These are phyloP conservation scores for Aureobasidium subglaciale DNA, from an alignment of 2,329 filamentous ascomycete genomes.

Conservation along the genomic window DNA sequence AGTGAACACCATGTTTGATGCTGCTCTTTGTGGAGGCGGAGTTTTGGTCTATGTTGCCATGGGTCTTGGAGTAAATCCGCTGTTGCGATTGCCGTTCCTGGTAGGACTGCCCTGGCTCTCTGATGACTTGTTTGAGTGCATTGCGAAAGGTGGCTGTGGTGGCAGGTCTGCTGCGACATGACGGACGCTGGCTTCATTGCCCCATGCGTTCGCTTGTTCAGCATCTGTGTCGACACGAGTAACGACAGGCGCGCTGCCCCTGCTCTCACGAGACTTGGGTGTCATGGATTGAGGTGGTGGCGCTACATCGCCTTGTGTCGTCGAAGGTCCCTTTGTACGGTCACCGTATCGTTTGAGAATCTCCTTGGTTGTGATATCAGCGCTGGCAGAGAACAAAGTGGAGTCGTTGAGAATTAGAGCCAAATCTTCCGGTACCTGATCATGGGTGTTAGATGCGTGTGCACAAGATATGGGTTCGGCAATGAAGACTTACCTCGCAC, in stretches of 20 bases:
- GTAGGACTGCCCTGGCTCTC: constrained; percentile 28
- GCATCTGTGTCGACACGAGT: constrained; percentile 83
- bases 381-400: constrained; percentile 68
- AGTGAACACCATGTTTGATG: neutral
- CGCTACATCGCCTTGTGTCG: constrained; percentile 26
- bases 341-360: constrained; percentile 91
- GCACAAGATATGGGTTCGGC: neutral
- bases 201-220: constrained; percentile 60
- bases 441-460: constrained; percentile 20
- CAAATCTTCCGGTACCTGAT: constrained; percentile 85
- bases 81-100: constrained; percentile 22
- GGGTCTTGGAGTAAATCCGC: constrained; percentile 23
- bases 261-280: constrained; percentile 25
- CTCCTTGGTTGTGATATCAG: constrained; percentile 92
- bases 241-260: constrained; percentile 47
- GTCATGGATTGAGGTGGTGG: constrained; percentile 19
- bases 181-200: constrained; percentile 76
- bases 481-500: constrained; percentile 70
- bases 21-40: neutral
- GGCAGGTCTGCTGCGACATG: constrained; percentile 48
- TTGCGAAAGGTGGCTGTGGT: constrained; percentile 24
- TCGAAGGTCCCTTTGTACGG: constrained; percentile 52
- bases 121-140: constrained; percentile 23
- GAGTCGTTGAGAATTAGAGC: constrained; percentile 79
- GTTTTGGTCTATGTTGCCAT: constrained; percentile 18